Evolutionary conservation across 495 filamentous ascomycete genomes (phyloP).

Genomic region (Penicillium samsonianum): DNA sequence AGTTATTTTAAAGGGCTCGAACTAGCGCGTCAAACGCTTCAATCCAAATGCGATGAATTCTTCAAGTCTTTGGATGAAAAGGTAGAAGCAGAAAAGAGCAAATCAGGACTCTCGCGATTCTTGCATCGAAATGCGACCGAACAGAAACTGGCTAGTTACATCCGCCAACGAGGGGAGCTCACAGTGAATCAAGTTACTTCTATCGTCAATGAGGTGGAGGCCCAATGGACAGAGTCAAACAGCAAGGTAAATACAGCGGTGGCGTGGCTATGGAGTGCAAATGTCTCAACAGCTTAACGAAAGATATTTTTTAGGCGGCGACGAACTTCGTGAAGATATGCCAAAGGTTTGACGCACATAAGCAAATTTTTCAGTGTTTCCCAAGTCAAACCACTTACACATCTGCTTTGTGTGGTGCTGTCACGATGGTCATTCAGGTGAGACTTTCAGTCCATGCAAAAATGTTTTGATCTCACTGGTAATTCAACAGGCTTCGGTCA

Average conservation of each 20-base stretch:
- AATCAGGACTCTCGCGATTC: background rate
- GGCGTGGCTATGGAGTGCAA: too few species aligned
- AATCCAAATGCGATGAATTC: background rate
- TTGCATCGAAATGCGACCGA: background rate
- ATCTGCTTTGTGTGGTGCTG: background rate
- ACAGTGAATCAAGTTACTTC: background rate
- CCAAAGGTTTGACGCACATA: constrained; percentile 1
- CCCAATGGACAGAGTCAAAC: background rate
- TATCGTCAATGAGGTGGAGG: background rate
- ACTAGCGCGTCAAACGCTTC: background rate
- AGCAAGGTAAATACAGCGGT: background rate
- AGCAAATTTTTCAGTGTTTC: constrained; percentile 1
- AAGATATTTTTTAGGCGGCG: background rate
- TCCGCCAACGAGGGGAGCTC: background rate
- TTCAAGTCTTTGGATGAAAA: background rate
- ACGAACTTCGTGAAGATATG: background rate
- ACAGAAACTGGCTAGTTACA: background rate
- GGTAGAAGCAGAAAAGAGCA: background rate
- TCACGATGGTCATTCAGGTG: constrained; percentile 1
- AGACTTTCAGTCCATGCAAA: background rate
- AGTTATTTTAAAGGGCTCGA: background rate
- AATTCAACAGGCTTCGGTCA: background rate
- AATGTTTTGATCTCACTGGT: background rate
- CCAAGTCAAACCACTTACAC: background rate
- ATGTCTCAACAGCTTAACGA: too few species aligned